Conservation (phyloP, 371 early-diverging fungal genomes). For the Amoeboaphelidium occidentale region DNA sequence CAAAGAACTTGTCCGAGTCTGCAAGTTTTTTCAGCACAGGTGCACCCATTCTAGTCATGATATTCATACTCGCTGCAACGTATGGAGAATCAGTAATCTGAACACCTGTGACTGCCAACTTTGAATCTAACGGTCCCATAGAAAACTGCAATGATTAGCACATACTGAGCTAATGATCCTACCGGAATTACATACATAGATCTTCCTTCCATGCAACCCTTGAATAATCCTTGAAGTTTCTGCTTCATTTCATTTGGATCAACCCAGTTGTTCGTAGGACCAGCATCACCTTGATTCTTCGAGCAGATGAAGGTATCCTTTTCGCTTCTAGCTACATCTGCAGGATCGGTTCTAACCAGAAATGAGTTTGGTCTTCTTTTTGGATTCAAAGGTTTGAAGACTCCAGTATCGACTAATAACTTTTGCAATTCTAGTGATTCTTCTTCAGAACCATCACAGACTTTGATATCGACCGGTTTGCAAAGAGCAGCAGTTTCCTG, state of each 20-base stretch:
- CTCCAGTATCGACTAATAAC: conserved; percentile 21
- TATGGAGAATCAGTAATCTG: conserved; percentile 19
- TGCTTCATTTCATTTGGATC: conserved; percentile 12
- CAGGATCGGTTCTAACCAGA: conserved; percentile 16
- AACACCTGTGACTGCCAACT: conserved; percentile 14
- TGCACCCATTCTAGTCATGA: conserved; percentile 17
- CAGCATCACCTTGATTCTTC: conserved; percentile 12
- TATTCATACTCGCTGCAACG: conserved; percentile 17
- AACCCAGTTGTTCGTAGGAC: conserved; percentile 21
- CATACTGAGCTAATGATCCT: too few species aligned
- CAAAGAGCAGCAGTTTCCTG: neutral
- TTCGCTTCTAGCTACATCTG: conserved; percentile 17
- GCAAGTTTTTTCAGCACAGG: conserved; percentile 14
- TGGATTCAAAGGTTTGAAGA: conserved; percentile 26
- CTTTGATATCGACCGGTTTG: neutral
- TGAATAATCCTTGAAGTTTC: conserved; percentile 11
- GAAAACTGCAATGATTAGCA: too few species aligned
- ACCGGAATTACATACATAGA: conserved; percentile 22
- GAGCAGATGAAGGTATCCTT: conserved; percentile 17
- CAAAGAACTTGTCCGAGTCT: conserved; percentile 8
- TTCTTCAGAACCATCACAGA: conserved; percentile 13
- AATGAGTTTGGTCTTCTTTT: conserved; percentile 22
- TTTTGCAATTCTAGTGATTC: conserved; percentile 8
- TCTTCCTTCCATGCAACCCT: conserved; percentile 20
- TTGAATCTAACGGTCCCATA: conserved; percentile 18